Evolutionary conservation across 2,329 filamentous ascomycete genomes (phyloP), one percentile per base, ranked within the genome.

Genomic region (Proliferodiscus dingleyae): DNA sequence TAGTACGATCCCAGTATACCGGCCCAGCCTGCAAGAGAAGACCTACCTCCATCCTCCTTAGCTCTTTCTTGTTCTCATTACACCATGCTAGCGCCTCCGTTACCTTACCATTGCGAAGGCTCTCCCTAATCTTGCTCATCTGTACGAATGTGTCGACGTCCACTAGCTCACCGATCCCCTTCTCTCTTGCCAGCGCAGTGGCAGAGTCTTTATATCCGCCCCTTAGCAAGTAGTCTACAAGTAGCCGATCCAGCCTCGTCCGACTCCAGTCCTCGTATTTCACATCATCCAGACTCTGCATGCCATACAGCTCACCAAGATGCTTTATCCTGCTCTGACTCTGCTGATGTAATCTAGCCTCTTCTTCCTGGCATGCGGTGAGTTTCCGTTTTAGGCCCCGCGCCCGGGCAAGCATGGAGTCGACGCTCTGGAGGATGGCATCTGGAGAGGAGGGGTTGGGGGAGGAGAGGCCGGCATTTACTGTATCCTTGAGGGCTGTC

Each of bases 211-310:
- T 78, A 62, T 91, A 95, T 3, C 91, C 91, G 50, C 84, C 83
- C 7, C 93, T 78, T 39, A 97, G 71, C 55, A 98, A 75, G 66
- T 96, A 95, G 63, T 98, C 93, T n/a, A 95, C 87, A 38, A 98
- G 69, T 47, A 97, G 70, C 15, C 93, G 75, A 66, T 95, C 86
- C 36, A 98, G 73, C 18, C 93, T 75, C 30, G 80, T 80, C 44
- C 87, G 80, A 50, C 85, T 88, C 93, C 93, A 98, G 46, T 79
- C 73, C 62, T 97, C 91, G 68, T 97, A 98, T 62, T 89, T 89
- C 57, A 95, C 89, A 64, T 98, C 93, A 42, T 89, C 86, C 50
- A 96, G 73, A 50, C 81, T 87, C 46, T 85, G 78, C 58, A 97
- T 87, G 36, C 77, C 68, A 65, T 93, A 88, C 4, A 98, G 73